Base-by-base conservation (phyloP, 139 green algal genomes). In the Micromonas pusilla region DNA sequence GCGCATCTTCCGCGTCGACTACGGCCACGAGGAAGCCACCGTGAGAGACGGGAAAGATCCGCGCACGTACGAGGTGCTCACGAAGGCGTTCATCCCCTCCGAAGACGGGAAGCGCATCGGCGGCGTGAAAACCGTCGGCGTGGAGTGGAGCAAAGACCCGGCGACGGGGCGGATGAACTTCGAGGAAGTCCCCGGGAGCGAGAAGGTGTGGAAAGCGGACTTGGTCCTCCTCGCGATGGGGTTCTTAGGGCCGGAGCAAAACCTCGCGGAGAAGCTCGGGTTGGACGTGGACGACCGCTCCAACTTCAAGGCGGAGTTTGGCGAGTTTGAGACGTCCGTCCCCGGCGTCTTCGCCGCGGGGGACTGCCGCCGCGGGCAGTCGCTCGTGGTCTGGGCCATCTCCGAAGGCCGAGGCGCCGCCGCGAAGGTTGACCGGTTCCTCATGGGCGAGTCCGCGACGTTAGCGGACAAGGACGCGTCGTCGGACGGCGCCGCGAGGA, bases 261-360 rank as follows among this genome's bases (percentile, higher is more conserved):
- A 81, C 0, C 83, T 87, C 1, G 83, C 79, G 33, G 54, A 87
- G 65, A 73, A 85, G 71, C 83, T 98, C 65, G 88, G 89, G 54
- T 34, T 98, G 23, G 86, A 92, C 20, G 79, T 80, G 9, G 83
- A 98, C 84, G 80, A 83, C 1, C 88, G 94, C 76, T 92, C 86
- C 83, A 98, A 98, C 90, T 97, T 96, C 88, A 96, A 97, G 81
- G 92, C 93, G 2, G 79, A 89, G n/a, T 97, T 88, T 73, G 92
- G 91, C 31, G 70, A 95, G 52, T 98, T 93, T 84, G 87, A 86
- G 19, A 98, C 93, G 0, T 90, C 77, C 78, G 83, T 97, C 23
- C 84, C 92, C 6, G 94, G 93, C 60, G 90, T 98, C 31, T 98
- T 97, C 83, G 93, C 94, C 26, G 94, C 94, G 0, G 94, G 94